These are phyloP conservation scores for Fraxinus ornus DNA, from an alignment of 305 asterid species.

Conservation along the genomic window DNA sequence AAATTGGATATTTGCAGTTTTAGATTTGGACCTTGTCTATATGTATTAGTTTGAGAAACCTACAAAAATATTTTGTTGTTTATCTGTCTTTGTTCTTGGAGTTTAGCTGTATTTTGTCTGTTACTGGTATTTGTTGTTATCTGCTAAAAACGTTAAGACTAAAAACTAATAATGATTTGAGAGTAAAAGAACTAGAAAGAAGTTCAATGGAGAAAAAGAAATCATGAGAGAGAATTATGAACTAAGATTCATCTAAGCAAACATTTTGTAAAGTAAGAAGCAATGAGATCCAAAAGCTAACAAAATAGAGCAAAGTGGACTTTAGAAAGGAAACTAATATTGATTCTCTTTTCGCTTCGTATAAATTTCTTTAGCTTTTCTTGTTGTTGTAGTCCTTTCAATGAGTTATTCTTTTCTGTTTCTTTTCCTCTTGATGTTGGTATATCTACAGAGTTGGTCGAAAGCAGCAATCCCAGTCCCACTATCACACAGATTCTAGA, in stretches of 20 bases:
- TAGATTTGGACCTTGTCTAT: constrained; percentile 24
- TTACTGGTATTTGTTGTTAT: constrained; percentile 50
- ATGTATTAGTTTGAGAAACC: constrained; percentile 14
- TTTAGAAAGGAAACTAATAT: constrained; percentile 36
- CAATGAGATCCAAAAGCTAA: constrained; percentile 43
- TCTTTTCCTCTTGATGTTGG: constrained; percentile 17
- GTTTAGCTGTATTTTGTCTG: constrained; percentile 47
- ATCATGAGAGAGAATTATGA: constrained; percentile 25
- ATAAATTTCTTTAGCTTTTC: constrained; percentile 27
- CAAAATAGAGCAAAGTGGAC: constrained; percentile 26
- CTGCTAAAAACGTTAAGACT: constrained; percentile 33
- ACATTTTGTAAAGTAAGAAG: constrained; percentile 41
- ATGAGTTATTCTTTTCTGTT: constrained; percentile 16
- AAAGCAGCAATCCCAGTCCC: constrained; percentile 36
- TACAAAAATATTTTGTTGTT: constrained; percentile 32
- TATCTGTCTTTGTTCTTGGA: constrained; percentile 39
- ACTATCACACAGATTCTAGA: constrained; percentile 41
- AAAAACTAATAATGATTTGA: constrained; percentile 25
- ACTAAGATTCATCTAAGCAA: constrained; percentile 32
- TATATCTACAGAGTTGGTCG: constrained; percentile 40
- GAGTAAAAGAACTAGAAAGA: constrained; percentile 24
- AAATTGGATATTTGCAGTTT: constrained; percentile 26
- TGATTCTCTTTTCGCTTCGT: constrained; percentile 33
- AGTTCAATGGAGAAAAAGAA: constrained; percentile 25
- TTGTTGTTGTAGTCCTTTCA: constrained; percentile 30